Base-by-base conservation (phyloP, 2,329 filamentous ascomycete species). In the Gaeumannomyces sp. region DNA sequence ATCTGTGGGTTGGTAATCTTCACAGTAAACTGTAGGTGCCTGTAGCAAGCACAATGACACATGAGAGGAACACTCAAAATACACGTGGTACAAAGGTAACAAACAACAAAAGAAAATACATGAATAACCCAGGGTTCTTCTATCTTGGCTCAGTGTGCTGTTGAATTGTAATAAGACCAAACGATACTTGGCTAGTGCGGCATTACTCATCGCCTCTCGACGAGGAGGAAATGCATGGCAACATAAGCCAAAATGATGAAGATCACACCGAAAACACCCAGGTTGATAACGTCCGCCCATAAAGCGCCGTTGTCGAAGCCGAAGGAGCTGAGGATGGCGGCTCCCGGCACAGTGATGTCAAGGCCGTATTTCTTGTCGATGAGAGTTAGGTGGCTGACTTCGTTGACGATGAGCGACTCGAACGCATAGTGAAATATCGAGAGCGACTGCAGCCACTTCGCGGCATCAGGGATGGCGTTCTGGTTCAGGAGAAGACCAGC, bases 381-480 rank as follows among this genome's bases (percentile, higher is more conserved):
- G 31, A 99, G 84, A 0, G 91, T 94, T 59, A 99, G 81, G 71
- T 92, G 92, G 31, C 92, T 88, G 60, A 97, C 96, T 79, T 99
- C 95, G 73, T 98, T 99, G 71, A 99, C 95, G 68, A 98, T 96
- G 19, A 99, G 84, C 2, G 92, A 91, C 80, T 99, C 95, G 71
- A 98, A 98, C 6, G 90, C 94, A 73, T 96, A 99, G 75, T 99
- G 95, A 84, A 99, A 99, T 68, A 99, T 99, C 1, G 93, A 97
- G 11, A 99, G 80, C 78, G 85, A 87, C 80, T 99, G 95, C 63
- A 99, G 78, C 95, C 95, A 99, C 67, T 93, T 77, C 2, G 94
- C 91, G 2, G 91, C 86, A 62, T 85, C 82, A 1, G 95, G 95
- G 64, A 97, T 97, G 35, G 92, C 93, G 75, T 97, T 89, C 74